Conservation (phyloP, 2,329 filamentous ascomycete genomes). For the Xylariaceae sp. region DNA sequence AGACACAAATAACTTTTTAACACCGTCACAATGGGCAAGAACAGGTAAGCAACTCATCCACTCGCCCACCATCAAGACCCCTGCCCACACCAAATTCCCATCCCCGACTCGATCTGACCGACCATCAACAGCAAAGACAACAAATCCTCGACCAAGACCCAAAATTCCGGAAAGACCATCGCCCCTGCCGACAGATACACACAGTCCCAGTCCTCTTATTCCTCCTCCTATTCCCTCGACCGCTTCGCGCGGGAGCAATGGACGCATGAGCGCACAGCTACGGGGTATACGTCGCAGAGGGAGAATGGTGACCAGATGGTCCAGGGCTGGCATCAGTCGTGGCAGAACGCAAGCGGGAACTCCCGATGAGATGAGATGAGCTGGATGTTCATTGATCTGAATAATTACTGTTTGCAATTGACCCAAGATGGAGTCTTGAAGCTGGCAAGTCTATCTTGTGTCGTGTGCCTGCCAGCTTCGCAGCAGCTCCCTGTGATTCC, state of each 20-base stretch:
- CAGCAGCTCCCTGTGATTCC: no score
- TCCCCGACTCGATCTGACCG: neutral
- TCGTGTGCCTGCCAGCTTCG: no score
- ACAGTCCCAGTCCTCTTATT: no score
- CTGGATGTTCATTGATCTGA: no score
- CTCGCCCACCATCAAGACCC: neutral
- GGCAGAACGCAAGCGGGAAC: neutral
- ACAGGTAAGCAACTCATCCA: constrained; percentile 2
- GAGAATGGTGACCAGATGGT: constrained; percentile 4
- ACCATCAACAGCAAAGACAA: neutral
- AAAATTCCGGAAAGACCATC: neutral
- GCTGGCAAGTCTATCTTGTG: no score
- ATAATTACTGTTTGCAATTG: no score
- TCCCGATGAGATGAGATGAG: neutral
- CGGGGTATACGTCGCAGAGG: constrained; percentile 1
- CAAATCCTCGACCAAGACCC: neutral
- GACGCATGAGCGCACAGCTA: constrained; percentile 5
- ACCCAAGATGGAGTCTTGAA: no score
- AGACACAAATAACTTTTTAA: no score
- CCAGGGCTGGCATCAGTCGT: constrained; percentile 4
- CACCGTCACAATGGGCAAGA: constrained; percentile 5
- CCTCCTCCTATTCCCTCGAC: constrained; percentile 1
- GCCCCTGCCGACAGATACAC: neutral
- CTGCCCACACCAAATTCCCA: neutral
- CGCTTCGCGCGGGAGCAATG: constrained; percentile 3